Evolutionary conservation across 225 moss, liverwort and hornwort species (phyloP), one percentile per base, ranked within the genome.

Genomic region (Neckera pumila): DNA sequence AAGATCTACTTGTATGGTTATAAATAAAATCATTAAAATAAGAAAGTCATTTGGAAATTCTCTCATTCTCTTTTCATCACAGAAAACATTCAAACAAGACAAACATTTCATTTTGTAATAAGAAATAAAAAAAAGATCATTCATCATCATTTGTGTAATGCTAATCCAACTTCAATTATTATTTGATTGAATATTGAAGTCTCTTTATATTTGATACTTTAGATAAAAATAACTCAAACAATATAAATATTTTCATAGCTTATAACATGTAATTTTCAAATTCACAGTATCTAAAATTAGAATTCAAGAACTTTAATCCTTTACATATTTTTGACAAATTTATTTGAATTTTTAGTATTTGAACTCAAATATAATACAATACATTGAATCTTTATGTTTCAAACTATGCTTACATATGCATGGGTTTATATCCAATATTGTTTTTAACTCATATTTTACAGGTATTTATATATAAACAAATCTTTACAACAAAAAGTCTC

Each of bases 41-140:
- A 2, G 0, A n/a, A 19, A 27, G 6, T 33, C 4, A 30, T 72
- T 72, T 57, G 2, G 2, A 0, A 71, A 14, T 33, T 31, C 1
- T 42, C 1, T 18, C 10, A 47, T n/a, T 18, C 2, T 20, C 0
- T n/a, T 66, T 83, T 20, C 3, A 28, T 53, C 1, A 38, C 4
- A 27, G 3, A 62, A 5, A 8, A 47, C 47, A 47, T 8, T 47
- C 10, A 8, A 47, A 47, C n/a, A n/a, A 47, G 47, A 47, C 47
- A 47, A 47, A 47, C 8, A 47, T 47, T 47, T 47, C 47, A 47
- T 27, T 36, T 22, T 31, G 9, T 31, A 3, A 42, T 40, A 11
- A 33, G 4, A 82, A 69, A n/a, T 28, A 20, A 30, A 42, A 40
- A 2, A 31, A 56, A 57, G 1, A 6, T 12, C 40, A 31, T 31